Base-by-base conservation (phyloP, 495 filamentous ascomycete species). In the Penicillium subrubescens region DNA sequence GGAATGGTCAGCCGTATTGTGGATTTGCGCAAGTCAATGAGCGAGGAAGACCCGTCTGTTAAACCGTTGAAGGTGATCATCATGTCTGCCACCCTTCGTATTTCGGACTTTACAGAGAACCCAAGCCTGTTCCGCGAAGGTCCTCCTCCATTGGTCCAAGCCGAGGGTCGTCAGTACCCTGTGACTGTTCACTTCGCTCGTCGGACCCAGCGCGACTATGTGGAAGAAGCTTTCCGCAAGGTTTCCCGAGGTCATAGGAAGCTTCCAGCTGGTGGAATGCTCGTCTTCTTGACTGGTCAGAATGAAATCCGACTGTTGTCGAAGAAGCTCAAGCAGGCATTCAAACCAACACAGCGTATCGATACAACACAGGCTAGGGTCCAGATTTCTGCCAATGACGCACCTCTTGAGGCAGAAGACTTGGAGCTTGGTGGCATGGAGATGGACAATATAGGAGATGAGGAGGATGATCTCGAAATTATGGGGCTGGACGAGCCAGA, bases 241-340 rank as follows among this genome's bases (percentile, higher is more conserved):
- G 88, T 98, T 46, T 89, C 89, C 65, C 89, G 87, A 76, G 95
- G 94, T 8, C 95, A 99, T 73, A 86, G 86, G 43, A 96, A 97
- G 68, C 85, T 99, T 7, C 96, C 96, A 34, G 87, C 92, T 8
- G 96, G 96, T 39, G 92, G 90, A 29, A 92, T 99, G 76, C 86
- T 99, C 55, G 94, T 99, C 12, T 99, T 99, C 68, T 77, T 99
- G 59, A 99, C 96, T 12, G 93, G 96, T 11, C 92, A 97, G 71
- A 90, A 91, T 60, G 96, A 99, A 70, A 98, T 99, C 68, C 82
- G 80, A 29, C 83, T 87, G 25, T 81, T 99, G 7, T 87, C 89
- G 53, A 94, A 93, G 72, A 84, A 84, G 59, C 75, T 99, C 48
- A 92, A 89, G 71, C 82, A 90, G 61, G 81, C 87, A 5, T 95